Evolutionary conservation across 2,329 filamentous ascomycete genomes (phyloP), one percentile per base, ranked within the genome.

Genomic region (Colletotrichum sp.): DNA sequence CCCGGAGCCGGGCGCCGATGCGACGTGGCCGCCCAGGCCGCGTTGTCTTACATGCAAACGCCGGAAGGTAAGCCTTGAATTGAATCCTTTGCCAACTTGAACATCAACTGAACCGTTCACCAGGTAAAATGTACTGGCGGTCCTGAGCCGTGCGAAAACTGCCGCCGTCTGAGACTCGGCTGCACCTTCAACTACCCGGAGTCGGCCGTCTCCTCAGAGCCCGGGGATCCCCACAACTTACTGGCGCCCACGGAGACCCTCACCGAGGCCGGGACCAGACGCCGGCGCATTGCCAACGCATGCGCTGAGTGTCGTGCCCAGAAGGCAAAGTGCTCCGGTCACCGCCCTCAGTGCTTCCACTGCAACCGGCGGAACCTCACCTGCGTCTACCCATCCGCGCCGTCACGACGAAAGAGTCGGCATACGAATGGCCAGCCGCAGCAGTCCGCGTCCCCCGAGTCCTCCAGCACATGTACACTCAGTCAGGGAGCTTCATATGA

Each of bases 241-340:
- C 21, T 71, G 39, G 34, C 60, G 6, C 24, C 69, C 32, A 71
- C 60, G 21, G 69, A 71, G 52, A 49, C 60, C n/a, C 69, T 81
- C 32, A 83, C 81, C 0, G 78, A 83, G 36, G 81, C 82, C 2
- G 82, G 82, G 2, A 81, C 79, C 34, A 81, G 80, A 73, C 76
- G 82, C 5, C 77, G 80, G 2, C 77, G 82, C 0, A 78, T 78
- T 1, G 72, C 76, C 0, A 74, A 74, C 9, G 85, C 85, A 7
- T 86, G 85, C 69, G 72, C 79, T 4, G 68, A 78, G n/a, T 86
- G 85, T 77, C 80, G 84, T 5, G 78, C 75, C 44, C 80, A 81
- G 15, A 86, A 86, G 69, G 80, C 81, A 0, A 85, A 83, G 39
- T 86, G 85, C 70, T 83, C 81, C 1, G 85, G 85, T 8, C 72